These are phyloP conservation scores for Euclidium syriacum DNA, from an alignment of 345 rosid species.

Conservation along the genomic window DNA sequence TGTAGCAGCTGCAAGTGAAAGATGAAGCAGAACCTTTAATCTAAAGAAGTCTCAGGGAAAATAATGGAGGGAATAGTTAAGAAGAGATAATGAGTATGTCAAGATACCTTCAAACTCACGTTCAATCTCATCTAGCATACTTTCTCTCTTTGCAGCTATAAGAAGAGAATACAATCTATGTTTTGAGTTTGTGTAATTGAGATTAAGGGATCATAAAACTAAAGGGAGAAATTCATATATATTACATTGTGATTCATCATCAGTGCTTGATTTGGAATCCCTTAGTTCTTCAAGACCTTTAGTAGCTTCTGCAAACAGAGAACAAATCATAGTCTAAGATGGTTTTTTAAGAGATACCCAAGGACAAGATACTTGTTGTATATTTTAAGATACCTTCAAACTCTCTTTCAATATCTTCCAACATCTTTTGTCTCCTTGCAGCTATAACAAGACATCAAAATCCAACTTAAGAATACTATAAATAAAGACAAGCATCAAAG, in stretches of 20 bases:
- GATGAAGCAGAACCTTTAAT: neutral
- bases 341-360: neutral
- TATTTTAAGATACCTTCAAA: constrained; percentile 21
- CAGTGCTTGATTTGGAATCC: constrained; percentile 12
- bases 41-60: neutral
- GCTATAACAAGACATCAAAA: constrained; percentile 14
- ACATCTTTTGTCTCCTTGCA: constrained; percentile 23
- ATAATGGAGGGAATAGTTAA: neutral
- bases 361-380: neutral
- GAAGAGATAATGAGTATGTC: neutral
- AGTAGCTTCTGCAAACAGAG: constrained; percentile 27
- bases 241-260: constrained; percentile 19
- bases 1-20: constrained; percentile 26
- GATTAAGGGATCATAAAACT: neutral
- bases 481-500: neutral
- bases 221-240: neutral
- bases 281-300: constrained; percentile 33
- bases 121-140: constrained; percentile 30
- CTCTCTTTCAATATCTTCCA: constrained; percentile 30
- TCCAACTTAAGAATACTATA: neutral
- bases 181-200: neutral
- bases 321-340: constrained; percentile 7
- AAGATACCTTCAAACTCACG: constrained; percentile 34
- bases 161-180: constrained; percentile 1
- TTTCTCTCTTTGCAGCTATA: constrained; percentile 22